A percentile compares a stretch with the other conserved stretches of the same genome.
These are phyloP conservation scores for Boletus subcaerulescens DNA, from an alignment of 768 basidiomycete genomes.

Conservation along the genomic window DNA sequence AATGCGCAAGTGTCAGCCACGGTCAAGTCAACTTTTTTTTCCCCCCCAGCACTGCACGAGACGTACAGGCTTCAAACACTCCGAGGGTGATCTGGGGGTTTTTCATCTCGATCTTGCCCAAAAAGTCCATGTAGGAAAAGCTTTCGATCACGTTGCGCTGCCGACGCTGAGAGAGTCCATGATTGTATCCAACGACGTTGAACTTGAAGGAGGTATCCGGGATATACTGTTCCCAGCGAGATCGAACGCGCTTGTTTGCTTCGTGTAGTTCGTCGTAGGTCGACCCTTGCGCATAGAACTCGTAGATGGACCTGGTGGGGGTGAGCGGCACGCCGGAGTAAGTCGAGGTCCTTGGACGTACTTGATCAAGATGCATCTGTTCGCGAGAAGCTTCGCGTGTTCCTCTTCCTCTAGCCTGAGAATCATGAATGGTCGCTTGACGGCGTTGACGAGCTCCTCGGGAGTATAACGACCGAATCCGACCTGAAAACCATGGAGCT, in stretches of 20 bases:
- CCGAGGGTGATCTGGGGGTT: slow-evolving; percentile 69
- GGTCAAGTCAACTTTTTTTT: background rate
- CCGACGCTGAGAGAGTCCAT: slow-evolving; percentile 63
- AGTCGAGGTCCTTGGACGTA: slow-evolving; percentile 32
- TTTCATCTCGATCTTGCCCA: slow-evolving; percentile 80
- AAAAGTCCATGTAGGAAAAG: slow-evolving; percentile 83
- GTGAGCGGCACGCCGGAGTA: background rate
- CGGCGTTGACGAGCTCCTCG: slow-evolving; percentile 45
- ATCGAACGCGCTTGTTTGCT: slow-evolving; percentile 40
- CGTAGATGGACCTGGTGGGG: slow-evolving; percentile 62
- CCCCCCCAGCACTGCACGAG: background rate
- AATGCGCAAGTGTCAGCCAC: background rate
- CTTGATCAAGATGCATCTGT: slow-evolving; percentile 83
- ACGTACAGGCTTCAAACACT: slow-evolving; percentile 86
- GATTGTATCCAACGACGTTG: slow-evolving; percentile 68
- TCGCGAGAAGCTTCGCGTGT: slow-evolving; percentile 69
- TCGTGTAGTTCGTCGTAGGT: slow-evolving; percentile 71
- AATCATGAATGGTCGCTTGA: slow-evolving; percentile 69
- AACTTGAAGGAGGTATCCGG: slow-evolving; percentile 79
- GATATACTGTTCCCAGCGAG: slow-evolving; percentile 58
- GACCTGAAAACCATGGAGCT: slow-evolving; percentile 66
- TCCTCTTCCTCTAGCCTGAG: slow-evolving; percentile 65
- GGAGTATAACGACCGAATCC: slow-evolving; percentile 40
- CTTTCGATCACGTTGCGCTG: slow-evolving; percentile 69
- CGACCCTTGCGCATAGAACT: slow-evolving; percentile 69